phyloP scores from a whole-genome alignment of 1,284 basidiomycete species.

The Polyporus tsugae region DNA sequence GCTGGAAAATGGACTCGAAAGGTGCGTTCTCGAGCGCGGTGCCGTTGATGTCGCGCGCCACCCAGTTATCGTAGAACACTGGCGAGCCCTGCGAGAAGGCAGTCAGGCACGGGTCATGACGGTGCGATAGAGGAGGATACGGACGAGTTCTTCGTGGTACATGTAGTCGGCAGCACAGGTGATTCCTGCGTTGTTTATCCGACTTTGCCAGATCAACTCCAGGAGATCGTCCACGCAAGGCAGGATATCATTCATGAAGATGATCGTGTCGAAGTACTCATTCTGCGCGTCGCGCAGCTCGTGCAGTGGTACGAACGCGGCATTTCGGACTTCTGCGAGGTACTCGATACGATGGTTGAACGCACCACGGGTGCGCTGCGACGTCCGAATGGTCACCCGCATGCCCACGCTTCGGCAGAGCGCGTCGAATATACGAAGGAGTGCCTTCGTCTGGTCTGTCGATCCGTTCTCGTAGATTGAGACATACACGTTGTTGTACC shows the following conservation, averaged over 20 bases:
- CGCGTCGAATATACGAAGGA: conserved; percentile 92
- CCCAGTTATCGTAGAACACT: conserved; percentile 98
- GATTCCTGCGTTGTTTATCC: conserved; percentile 93
- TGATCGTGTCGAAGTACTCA: conserved; percentile 92
- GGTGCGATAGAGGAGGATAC: conserved; percentile 36
- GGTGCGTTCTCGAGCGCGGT: conserved; percentile 96
- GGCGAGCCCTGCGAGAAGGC: conserved; percentile 64
- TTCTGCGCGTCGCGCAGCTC: conserved; percentile 90
- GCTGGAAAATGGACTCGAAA: conserved; percentile 92
- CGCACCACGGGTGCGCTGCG: conserved; percentile 89
- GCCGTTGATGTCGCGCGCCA: conserved; percentile 95
- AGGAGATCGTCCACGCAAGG: conserved; percentile 95
- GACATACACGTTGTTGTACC: conserved; percentile 95
- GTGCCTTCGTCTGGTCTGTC: conserved; percentile 94
- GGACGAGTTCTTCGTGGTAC: conserved; percentile 92
- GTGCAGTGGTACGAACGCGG: conserved; percentile 91
- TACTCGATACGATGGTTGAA: conserved; percentile 99
- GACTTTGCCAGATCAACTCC: conserved; percentile 94
- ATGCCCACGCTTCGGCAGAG: conserved; percentile 89
- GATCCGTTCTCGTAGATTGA: conserved; percentile 99
- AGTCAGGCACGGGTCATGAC: conserved; percentile 16
- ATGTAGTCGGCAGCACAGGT: conserved; percentile 98
- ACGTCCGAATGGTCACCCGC: conserved; percentile 90
- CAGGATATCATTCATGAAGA: conserved; percentile 98
- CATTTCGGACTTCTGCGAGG: conserved; percentile 95